Percentiles rank a stretch among this genome's conserved stretches.
Evolutionary conservation across 1,284 basidiomycete species (phyloP).

Genomic region (Sutorius eximius): DNA sequence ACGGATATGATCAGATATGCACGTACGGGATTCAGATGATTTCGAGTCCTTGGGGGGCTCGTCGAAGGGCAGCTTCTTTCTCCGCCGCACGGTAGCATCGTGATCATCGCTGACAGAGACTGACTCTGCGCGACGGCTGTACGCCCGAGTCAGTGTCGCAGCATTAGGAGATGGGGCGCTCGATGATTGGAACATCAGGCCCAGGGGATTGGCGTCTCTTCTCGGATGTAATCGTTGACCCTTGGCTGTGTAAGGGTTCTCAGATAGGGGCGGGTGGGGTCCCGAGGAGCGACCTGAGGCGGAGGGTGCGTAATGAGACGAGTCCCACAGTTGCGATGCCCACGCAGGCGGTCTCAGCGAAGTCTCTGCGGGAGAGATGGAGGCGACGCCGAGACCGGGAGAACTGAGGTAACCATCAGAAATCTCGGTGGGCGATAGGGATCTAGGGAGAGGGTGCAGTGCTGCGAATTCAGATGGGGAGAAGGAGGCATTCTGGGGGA

Average conservation of each 20-base stretch:
- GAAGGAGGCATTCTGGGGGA: slow-evolving; percentile 50
- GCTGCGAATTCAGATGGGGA: slow-evolving; percentile 60
- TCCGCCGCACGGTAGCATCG: slow-evolving; percentile 68
- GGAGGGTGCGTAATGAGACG: slow-evolving; percentile 34
- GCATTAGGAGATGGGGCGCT: slow-evolving; percentile 59
- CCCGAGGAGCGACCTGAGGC: slow-evolving; percentile 38
- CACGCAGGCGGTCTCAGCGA: slow-evolving; percentile 54
- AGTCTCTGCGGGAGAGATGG: slow-evolving; percentile 57
- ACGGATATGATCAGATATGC: slow-evolving; percentile 33
- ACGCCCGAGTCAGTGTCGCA: slow-evolving; percentile 51
- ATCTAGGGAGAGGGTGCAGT: slow-evolving; percentile 57
- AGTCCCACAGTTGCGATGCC: slow-evolving; percentile 64
- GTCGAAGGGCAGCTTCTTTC: slow-evolving; percentile 53
- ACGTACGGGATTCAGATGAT: slow-evolving; percentile 34
- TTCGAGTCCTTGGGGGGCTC: slow-evolving; percentile 40
- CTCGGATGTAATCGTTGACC: slow-evolving; percentile 35
- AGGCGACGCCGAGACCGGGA: slow-evolving; percentile 43
- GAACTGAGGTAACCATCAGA: slow-evolving; percentile 44
- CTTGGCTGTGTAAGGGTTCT: slow-evolving; percentile 36
- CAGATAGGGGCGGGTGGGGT: slow-evolving; percentile 47
- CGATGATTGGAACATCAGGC: slow-evolving; percentile 73
- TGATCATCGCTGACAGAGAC: slow-evolving; percentile 60
- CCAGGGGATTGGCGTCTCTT: slow-evolving; percentile 48
- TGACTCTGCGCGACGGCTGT: slow-evolving; percentile 65
- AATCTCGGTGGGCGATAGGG: slow-evolving; percentile 53